Evolutionary conservation across 2,329 filamentous ascomycete species (phyloP).

Genomic region (Clarireedia paspali): DNA sequence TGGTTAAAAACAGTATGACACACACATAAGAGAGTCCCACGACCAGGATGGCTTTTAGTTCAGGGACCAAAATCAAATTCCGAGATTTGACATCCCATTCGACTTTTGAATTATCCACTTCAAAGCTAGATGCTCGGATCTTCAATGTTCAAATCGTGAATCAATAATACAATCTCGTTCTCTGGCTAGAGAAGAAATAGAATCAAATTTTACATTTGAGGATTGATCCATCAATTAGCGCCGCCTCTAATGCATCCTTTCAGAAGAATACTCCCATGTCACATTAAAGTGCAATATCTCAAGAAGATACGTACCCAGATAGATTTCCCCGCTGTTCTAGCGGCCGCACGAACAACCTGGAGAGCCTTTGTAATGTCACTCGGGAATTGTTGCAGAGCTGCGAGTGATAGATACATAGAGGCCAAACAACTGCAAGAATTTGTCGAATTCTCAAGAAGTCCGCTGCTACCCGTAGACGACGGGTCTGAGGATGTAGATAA

Average conservation of each 20-base stretch:
- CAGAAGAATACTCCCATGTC: background rate
- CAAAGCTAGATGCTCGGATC: background rate
- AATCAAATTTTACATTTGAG: too few species aligned
- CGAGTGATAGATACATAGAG: conserved; percentile 27
- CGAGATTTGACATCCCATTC: too few species aligned
- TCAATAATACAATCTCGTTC: too few species aligned
- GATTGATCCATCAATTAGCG: too few species aligned
- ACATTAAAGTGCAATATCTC: background rate
- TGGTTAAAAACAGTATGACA: too few species aligned
- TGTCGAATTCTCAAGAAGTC: conserved; percentile 2
- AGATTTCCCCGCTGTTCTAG: conserved; percentile 35
- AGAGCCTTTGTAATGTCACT: conserved; percentile 23
- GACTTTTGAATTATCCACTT: background rate
- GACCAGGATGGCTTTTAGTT: background rate
- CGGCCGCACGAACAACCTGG: conserved; percentile 21
- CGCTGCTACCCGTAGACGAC: conserved; percentile 14
- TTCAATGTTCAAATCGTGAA: background rate
- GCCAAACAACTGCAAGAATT: conserved; percentile 23
- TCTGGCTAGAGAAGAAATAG: too few species aligned
- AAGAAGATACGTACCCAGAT: conserved; percentile 29
- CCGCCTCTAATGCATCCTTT: background rate
- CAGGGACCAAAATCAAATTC: background rate
- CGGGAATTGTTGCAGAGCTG: conserved; percentile 25
- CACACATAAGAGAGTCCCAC: background rate
- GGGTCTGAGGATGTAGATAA: conserved; percentile 7